These are phyloP conservation scores for Termitomyces eurrhizus DNA, from an alignment of 768 basidiomycete species.

Conservation along the genomic window DNA sequence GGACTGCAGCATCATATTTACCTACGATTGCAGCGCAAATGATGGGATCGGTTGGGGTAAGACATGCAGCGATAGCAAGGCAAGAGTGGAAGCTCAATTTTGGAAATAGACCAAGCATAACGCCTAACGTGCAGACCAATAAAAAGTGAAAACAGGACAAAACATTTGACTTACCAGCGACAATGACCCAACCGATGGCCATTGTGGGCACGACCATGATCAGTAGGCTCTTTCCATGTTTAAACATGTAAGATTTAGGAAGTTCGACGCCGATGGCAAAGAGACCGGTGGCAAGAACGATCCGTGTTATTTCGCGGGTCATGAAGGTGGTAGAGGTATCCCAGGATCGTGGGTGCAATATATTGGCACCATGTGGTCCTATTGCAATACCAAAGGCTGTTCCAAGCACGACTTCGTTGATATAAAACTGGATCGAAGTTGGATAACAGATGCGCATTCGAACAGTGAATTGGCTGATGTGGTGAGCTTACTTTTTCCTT, in stretches of 20 bases:
- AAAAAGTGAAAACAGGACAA: neutral
- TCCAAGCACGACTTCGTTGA: conserved; percentile 93
- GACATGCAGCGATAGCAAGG: conserved; percentile 83
- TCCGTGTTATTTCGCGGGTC: conserved; percentile 45
- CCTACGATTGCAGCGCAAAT: conserved; percentile 83
- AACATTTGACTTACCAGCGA: conserved; percentile 44
- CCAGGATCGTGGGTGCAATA: conserved; percentile 82
- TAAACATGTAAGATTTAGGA: conserved; percentile 77
- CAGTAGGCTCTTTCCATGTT: conserved; percentile 69
- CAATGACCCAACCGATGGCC: conserved; percentile 81
- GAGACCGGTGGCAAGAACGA: conserved; percentile 83
- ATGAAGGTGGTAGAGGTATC: conserved; percentile 37
- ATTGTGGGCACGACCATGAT: conserved; percentile 79
- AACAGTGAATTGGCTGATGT: neutral
- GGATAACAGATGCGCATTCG: neutral
- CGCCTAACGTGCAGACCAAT: conserved; percentile 28
- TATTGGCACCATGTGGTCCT: conserved; percentile 67
- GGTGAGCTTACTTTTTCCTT: conserved; percentile 62
- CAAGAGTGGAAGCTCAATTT: conserved; percentile 66
- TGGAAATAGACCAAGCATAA: conserved; percentile 74
- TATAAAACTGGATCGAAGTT: conserved; percentile 53
- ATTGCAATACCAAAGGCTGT: conserved; percentile 64
- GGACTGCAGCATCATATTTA: conserved; percentile 20
- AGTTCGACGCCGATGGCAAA: conserved; percentile 96
- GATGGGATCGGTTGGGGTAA: conserved; percentile 94